These are phyloP conservation scores for Gynostemma pentaphyllum DNA, from an alignment of 306 rosid genomes.

Conservation along the genomic window DNA sequence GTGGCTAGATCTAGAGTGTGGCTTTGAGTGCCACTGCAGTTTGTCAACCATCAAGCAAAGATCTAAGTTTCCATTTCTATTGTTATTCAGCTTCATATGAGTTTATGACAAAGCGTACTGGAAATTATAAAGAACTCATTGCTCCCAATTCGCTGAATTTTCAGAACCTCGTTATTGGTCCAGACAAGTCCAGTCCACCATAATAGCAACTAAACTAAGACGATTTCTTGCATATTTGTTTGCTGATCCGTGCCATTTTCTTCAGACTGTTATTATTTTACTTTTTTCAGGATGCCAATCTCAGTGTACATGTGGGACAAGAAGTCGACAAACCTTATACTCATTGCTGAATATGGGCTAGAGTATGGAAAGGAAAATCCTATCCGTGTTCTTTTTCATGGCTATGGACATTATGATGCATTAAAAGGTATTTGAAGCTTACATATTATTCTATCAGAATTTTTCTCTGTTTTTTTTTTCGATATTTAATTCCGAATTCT, in stretches of 20 bases:
- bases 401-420: conserved; percentile 73
- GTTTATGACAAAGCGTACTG: neutral
- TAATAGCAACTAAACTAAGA: neutral
- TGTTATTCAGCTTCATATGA: too few relatives aligned
- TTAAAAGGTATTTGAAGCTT: conserved; percentile 12
- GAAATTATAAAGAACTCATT: neutral
- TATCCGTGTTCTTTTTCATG: conserved; percentile 52
- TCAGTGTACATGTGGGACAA: conserved; percentile 54
- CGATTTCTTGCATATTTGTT: neutral
- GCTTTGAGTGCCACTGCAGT: neutral
- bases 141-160: neutral
- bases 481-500: too few relatives aligned
- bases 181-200: neutral
- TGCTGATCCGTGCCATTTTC: neutral
- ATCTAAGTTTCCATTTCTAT: too few relatives aligned
- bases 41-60: too few relatives aligned
- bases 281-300: conserved; percentile 70
- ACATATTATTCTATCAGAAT: too few relatives aligned
- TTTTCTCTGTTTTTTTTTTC: too few relatives aligned
- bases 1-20: neutral
- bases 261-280: neutral
- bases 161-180: neutral
- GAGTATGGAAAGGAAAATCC: conserved; percentile 67
- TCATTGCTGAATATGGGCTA: conserved; percentile 72
- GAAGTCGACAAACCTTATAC: conserved; percentile 25